Evolutionary conservation across 1,284 basidiomycete genomes (phyloP), one percentile per base, ranked within the genome.

Genomic region (Ganoderma boninense): DNA sequence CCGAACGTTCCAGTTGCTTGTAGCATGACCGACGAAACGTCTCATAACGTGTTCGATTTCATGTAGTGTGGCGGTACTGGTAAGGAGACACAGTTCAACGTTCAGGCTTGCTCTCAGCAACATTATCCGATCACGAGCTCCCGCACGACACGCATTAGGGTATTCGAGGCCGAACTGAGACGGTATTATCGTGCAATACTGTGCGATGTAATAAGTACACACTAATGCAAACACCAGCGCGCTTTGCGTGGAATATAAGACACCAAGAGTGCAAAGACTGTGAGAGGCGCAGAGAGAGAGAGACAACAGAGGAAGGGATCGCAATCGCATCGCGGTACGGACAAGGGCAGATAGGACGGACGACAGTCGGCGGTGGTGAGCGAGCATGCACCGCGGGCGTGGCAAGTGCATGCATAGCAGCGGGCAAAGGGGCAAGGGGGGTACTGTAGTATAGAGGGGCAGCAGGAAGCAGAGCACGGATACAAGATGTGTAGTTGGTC

Each of bases 201-300:
- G 73, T 74, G 73, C 73, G 71, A 72, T 66, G 73, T 72, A 74
- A 72, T 72, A 72, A 72, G 71, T 74, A 74, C 73, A 74, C 69
- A 74, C 73, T 74, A 72, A 71, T 72, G 68, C 70, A 72, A 68
- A 74, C 71, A 74, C 69, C 73, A 72, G 69, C 73, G 73, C 73
- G 62, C 61, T 60, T 54, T 65, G 69, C 73, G 73, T 70, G 73
- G 69, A 71, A 74, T 72, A 74, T 72, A 54, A 69, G 65, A 74
- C 70, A 74, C 72, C 67, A 64, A 73, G 26, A 73, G 62, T 71
- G 67, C 67, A 26, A n/a, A 26, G 42, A 44, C 23, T 29, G 54
- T 56, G 54, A 56, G 13, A 56, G 54, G 23, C 5, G 26, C 26
- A 29, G 26, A 29, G 26, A 56, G 54, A 44, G 60, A 62, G 62